Conservation (phyloP, 2,329 filamentous ascomycete species). For the Aureobasidium leucospermi region DNA sequence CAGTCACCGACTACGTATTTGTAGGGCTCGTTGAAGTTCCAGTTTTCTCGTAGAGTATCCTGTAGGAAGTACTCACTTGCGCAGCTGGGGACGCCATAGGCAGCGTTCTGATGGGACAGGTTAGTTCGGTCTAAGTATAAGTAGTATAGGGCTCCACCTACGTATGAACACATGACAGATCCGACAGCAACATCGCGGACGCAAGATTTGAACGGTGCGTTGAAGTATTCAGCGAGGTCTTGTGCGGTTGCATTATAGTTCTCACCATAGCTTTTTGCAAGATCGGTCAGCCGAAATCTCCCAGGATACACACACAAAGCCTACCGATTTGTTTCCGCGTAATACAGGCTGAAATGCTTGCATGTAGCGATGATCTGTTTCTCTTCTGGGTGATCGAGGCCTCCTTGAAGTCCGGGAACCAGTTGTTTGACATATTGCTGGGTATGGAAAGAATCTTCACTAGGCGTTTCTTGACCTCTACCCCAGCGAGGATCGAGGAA, state of each 20-base stretch:
- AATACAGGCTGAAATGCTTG: conserved; percentile 33
- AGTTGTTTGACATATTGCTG: conserved; percentile 27
- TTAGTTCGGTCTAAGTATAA: conserved; percentile 35
- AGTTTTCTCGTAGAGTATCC: conserved; percentile 56
- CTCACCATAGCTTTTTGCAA: conserved; percentile 10
- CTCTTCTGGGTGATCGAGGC: conserved; percentile 24
- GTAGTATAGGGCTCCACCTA: conserved; percentile 24
- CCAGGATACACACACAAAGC: not conserved
- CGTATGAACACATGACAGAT: conserved; percentile 50
- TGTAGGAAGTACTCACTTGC: conserved; percentile 56
- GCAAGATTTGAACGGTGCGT: conserved; percentile 54
- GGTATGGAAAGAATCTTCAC: conserved; percentile 26
- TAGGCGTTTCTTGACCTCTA: conserved; percentile 17
- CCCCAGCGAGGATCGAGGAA: conserved; percentile 48
- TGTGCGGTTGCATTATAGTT: conserved; percentile 32
- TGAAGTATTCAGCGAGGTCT: conserved; percentile 61
- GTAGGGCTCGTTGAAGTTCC: conserved; percentile 54
- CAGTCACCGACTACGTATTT: conserved; percentile 61
- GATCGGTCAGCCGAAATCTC: too few species aligned
- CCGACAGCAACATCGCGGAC: conserved; percentile 39
- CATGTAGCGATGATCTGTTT: conserved; percentile 39
- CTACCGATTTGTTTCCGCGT: conserved; percentile 4
- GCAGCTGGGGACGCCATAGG: conserved; percentile 61
- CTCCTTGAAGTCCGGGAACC: conserved; percentile 29
- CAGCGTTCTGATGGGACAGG: conserved; percentile 37